Evolutionary conservation across 306 rosid genomes (phyloP), one percentile per base, ranked within the genome.

Genomic region (Vigna trinervia): DNA sequence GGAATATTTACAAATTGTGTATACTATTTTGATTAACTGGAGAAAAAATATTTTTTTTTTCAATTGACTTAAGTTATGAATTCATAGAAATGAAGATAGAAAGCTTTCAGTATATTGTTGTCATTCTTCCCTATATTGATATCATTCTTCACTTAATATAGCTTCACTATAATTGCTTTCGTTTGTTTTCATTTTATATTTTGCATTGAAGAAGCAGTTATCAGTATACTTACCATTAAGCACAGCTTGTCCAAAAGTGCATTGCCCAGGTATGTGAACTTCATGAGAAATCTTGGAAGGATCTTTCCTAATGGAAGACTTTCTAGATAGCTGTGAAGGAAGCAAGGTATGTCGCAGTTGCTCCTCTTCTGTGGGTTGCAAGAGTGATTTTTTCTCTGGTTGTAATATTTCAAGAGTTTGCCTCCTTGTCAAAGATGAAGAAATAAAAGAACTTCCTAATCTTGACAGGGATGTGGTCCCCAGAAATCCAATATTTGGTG

Each of bases 241-340:
- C 56, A 94, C 91, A 50, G 97, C 88, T 84, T 92, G 95, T n/a
- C 90, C 84, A 59, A 61, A 90, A 20, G 96, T 61, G 88, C 98
- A 89, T 10, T 94, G 91, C 69, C 77, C 82, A 75, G 97, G 81
- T 58, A 84, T 72, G 0, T 90, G 93, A 80, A 65, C 81, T 45
- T 91, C 98, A 71, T 90, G 91, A 39, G 93, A 76, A 82, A 84
- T 78, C 80, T 74, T 87, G 34, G 87, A 79, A 50, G 1, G 79
- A 50, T 87, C 97, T 58, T 83, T 90, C 80, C 61, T 78, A 10
- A 82, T 20, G 28, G 87, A 91, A 71, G 88, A 22, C 69, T 82
- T 88, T 61, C 91, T 59, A 32, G 88, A 73, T 4, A 84, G 77
- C 60, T 64, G 30, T 5, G 88, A 80, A 43, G 94, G 94, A 82